A percentile compares a stretch with the other conserved stretches of the same genome.
These are phyloP conservation scores for Lactarius tabidus DNA, from an alignment of 768 basidiomycete genomes.

Conservation along the genomic window DNA sequence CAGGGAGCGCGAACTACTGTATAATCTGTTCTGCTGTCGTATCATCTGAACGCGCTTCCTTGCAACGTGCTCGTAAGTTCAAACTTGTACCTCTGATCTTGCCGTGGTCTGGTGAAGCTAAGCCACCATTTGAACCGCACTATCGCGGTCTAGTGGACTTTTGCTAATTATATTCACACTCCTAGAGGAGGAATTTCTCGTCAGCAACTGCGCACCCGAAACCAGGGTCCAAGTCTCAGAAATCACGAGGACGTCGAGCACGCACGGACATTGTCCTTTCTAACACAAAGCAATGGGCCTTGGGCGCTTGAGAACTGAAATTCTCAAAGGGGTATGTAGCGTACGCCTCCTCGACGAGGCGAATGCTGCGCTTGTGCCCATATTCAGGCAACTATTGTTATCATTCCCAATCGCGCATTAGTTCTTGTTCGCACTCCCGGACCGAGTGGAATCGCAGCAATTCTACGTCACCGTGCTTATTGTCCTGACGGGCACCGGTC, in stretches of 20 bases:
- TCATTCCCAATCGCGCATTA: too few relatives aligned
- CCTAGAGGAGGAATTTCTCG: neutral
- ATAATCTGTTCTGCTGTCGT: neutral
- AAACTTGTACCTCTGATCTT: neutral
- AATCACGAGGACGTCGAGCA: neutral
- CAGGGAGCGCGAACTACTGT: neutral
- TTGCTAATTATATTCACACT: neutral
- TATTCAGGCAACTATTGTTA: neutral
- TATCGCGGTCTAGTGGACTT: neutral
- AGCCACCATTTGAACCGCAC: neutral
- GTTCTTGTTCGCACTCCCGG: neutral
- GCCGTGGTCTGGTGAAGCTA: neutral
- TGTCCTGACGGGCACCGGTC: neutral
- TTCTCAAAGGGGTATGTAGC: neutral
- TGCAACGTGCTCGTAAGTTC: neutral
- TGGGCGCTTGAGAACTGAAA: neutral
- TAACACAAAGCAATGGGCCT: neutral
- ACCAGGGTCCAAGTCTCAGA: neutral
- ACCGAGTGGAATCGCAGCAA: neutral
- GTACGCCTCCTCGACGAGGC: neutral
- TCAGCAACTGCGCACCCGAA: neutral
- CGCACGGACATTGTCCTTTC: neutral
- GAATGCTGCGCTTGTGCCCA: neutral
- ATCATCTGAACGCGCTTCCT: neutral
- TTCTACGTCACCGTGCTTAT: neutral